Evolutionary conservation across 768 basidiomycete species (phyloP), one percentile per base, ranked within the genome.

Genomic region (Cantharellus anzutake): DNA sequence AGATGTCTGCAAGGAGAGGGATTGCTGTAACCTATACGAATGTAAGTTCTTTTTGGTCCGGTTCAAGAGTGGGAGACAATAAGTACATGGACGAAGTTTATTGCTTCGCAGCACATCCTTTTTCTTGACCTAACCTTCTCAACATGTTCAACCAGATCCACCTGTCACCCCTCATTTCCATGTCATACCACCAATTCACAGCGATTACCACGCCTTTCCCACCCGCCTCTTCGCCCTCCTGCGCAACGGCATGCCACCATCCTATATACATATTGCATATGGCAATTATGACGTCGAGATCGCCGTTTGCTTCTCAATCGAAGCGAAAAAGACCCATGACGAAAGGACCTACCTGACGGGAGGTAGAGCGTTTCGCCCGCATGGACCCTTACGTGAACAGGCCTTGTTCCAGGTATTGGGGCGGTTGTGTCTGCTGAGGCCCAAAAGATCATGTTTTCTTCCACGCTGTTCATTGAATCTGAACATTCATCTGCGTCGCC

Each of bases 181-280:
- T 76, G 65, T 92, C 88, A 67, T 87, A 89, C 88, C 88, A 92
- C 82, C 85, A 90, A 66, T 92, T 92, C 29, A 87, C 65, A 1
- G 86, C 86, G 61, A 90, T 79, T 35, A 60, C 60, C 5, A 63
- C 59, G 16, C 63, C 65, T 5, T 62, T 59, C 2, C 55, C 1
- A 78, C 81, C 34, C 74, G 72, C 61, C 75, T 44, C 59, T 14
- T 29, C 72, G 2, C 75, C 77, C 11, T 11, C 14, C 35, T 55
- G 52, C 14, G 52, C 38, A 41, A 94, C 89, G 66, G 87, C 78
- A 68, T 94, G 92, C 84, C 85, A 94, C 93, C 93, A 96, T 0
- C 88, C 83, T 48, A 29, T 29, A 29, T 29, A 29, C 20, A 29
- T 29, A 29, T 29, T 29, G 20, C 20, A 29, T 29, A 29, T 29